Percentiles rank a stretch among this genome's conserved stretches.
Evolutionary conservation across 2,329 filamentous ascomycete species (phyloP).

Genomic region (Albophoma yamanashiensis): DNA sequence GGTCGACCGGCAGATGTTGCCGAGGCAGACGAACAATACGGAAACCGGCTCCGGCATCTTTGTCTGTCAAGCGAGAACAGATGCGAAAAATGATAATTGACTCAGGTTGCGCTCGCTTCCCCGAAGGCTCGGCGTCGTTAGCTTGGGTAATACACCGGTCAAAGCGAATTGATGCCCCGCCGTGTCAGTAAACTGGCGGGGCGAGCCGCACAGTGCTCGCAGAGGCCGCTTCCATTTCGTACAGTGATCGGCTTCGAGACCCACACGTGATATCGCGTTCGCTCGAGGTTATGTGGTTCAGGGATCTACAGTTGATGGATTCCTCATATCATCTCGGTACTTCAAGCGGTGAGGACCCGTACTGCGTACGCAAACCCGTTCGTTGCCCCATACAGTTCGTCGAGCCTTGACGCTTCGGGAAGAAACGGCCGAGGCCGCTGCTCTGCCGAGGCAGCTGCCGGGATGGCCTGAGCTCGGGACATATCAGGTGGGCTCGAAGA

Average conservation of each 20-base stretch:
- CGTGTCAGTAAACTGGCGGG: background rate
- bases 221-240: background rate
- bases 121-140: background rate
- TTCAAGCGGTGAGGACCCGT: background rate
- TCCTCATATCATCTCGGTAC: background rate
- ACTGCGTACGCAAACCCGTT: background rate
- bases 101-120: background rate
- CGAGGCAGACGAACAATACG: slow-evolving; percentile 90
- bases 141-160: background rate
- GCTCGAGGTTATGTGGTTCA: background rate
- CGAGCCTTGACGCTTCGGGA: background rate
- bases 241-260: background rate
- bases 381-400: background rate
- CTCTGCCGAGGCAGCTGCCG: no score
- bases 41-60: slow-evolving; percentile 40
- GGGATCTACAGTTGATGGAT: background rate
- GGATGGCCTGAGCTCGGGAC: background rate
- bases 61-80: slow-evolving; percentile 2
- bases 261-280: background rate
- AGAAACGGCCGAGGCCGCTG: background rate
- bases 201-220: background rate
- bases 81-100: background rate
- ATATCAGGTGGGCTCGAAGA: background rate
- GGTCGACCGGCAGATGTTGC: slow-evolving; percentile 89
- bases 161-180: background rate